Base-by-base conservation (phyloP, 2,329 filamentous ascomycete species). In the Neocatenulostroma microsporum region DNA sequence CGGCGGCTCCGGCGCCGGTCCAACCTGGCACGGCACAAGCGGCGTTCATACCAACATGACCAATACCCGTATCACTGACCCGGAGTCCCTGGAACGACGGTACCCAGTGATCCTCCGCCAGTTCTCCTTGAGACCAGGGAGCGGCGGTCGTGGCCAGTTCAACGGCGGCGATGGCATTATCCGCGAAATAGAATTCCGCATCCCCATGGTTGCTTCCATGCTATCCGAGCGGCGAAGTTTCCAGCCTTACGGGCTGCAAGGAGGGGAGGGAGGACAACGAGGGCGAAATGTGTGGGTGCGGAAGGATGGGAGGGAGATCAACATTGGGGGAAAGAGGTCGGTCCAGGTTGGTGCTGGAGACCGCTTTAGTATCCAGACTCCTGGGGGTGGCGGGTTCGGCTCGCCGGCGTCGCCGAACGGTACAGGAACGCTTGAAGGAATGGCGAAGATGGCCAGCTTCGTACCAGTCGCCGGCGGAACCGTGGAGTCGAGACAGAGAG, bases 11-110 rank as follows among this genome's bases (percentile, higher is more conserved):
- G 60, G 60, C 10, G 60, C 57, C 7, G 58, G 56, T 3, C 47
- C 51, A 0, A 39, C 39, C 2, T 60, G 55, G 57, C 41, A 57
- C 33, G 60, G 60, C 11, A 49, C 50, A 0, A 48, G 41, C 21
- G 59, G 47, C 9, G 55, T 61, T 8, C 59, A 62, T 30, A 48
- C 51, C 7, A 54, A 62, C 35, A 57, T 58, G 54, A 62, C 60
- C 2, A 62, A 62, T 29, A 62, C 60, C 3, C 49, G 54, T 17
- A 62, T 60, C 36, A 60, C 60, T 2, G 58, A 62, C 20, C 45
- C 47, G 2, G 59, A 62, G 41, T 42, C 60, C 5, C 41, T 58
- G 6, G 60, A 62, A 45, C 50, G 54, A 36, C 46, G 59, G 25
- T 61, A 59, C 34, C 58, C 58, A 6, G 50, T 60, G 13, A 40